Conservation (phyloP, 495 filamentous ascomycete species). For the Tuber brumale region DNA sequence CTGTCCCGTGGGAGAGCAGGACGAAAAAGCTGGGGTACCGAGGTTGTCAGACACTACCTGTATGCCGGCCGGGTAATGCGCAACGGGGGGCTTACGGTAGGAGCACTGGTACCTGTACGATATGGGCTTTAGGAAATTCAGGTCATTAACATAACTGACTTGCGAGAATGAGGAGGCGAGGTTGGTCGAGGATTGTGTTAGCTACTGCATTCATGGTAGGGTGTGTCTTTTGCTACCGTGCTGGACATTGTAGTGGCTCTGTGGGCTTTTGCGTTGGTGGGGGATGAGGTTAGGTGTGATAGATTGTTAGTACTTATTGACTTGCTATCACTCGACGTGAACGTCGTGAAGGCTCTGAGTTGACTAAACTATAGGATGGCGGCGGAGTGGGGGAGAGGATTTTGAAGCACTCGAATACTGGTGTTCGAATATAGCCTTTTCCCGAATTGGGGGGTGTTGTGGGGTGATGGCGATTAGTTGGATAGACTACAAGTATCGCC, state of each 20-base stretch:
- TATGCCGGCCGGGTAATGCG: background rate
- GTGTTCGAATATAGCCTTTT: no score
- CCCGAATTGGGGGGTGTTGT: no score
- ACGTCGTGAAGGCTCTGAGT: background rate
- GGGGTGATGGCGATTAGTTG: no score
- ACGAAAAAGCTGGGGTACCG: background rate
- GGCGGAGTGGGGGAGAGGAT: background rate
- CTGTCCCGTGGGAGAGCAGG: background rate
- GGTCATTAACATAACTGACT: background rate
- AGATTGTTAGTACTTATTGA: background rate
- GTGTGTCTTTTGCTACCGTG: background rate
- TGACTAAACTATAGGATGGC: background rate
- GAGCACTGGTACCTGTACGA: background rate
- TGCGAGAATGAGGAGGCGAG: background rate
- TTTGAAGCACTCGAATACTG: background rate
- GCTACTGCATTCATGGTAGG: background rate
- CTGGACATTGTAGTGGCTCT: background rate
- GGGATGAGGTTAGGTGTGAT: background rate
- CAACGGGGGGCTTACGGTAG: no score
- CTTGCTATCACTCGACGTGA: background rate
- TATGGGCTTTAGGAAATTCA: background rate
- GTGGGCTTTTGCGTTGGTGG: background rate
- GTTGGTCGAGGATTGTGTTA: background rate
- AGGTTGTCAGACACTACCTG: background rate
- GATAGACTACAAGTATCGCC: no score